Conservation (phyloP, 495 filamentous ascomycete genomes). For the Daldinia childiae region DNA sequence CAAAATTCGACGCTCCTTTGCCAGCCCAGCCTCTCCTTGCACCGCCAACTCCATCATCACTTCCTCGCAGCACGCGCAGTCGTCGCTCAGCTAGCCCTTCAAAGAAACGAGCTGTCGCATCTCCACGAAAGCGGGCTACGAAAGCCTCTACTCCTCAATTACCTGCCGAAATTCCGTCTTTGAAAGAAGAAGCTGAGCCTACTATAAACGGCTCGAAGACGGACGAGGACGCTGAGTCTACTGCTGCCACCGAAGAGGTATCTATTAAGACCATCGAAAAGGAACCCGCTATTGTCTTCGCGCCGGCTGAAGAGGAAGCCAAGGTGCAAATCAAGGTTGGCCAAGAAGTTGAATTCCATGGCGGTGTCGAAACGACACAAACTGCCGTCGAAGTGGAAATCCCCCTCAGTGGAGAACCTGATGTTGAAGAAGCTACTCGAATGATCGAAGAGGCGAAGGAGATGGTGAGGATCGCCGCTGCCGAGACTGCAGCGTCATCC, state of each 20-base stretch:
- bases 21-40: constrained; percentile 52
- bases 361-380: constrained; percentile 70
- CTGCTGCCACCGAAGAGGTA: constrained; percentile 44
- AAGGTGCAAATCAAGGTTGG: constrained; percentile 76
- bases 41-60: constrained; percentile 55
- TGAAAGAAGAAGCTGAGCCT: constrained; percentile 48
- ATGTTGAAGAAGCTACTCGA: constrained; percentile 75
- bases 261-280: constrained; percentile 55
- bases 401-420: constrained; percentile 68
- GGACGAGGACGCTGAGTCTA: constrained; percentile 44
- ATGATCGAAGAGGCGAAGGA: constrained; percentile 87
- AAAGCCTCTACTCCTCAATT: constrained; percentile 64
- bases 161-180: constrained; percentile 39
- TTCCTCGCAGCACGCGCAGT: constrained; percentile 55
- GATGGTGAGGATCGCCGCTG: constrained; percentile 85
- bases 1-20: constrained; percentile 63
- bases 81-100: constrained; percentile 65
- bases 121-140: constrained; percentile 76
- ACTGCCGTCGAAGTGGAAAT: constrained; percentile 84
- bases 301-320: constrained; percentile 61
- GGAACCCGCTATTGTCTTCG: constrained; percentile 54
- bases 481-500: constrained; percentile 57
- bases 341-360: constrained; percentile 70
- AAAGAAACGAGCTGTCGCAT: constrained; percentile 58
- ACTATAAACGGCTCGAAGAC: constrained; percentile 46